These are phyloP conservation scores for Carnegiea gigantea DNA, from an alignment of 179 eudicot genomes.

Conservation along the genomic window DNA sequence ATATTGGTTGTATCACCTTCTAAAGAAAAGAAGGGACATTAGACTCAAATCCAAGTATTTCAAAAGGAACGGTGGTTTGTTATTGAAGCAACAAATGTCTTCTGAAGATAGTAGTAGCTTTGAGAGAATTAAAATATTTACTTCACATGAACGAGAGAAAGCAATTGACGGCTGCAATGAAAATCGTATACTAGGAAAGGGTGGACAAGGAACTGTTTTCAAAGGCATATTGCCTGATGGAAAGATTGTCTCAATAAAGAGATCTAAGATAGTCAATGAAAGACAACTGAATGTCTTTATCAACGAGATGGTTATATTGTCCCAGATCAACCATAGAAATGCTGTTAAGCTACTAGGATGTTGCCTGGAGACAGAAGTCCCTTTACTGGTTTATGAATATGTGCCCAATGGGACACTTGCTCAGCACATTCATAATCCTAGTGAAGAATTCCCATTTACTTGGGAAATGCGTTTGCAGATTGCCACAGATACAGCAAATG, in stretches of 20 bases:
- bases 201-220: conserved; percentile 40
- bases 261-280: neutral
- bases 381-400: conserved; percentile 41
- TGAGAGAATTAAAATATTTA: conserved; percentile 31
- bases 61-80: conserved; percentile 27
- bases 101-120: conserved; percentile 8
- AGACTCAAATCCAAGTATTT: conserved; percentile 13
- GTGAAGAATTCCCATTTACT: conserved; percentile 20
- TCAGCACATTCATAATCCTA: conserved; percentile 13
- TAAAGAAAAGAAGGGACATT: conserved; percentile 10
- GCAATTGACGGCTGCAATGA: conserved; percentile 38
- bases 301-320: conserved; percentile 40
- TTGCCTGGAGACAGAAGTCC: conserved; percentile 41
- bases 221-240: conserved; percentile 18
- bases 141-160: conserved; percentile 29
- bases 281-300: conserved; percentile 23
- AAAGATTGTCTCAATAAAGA: neutral
- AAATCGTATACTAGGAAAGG: conserved; percentile 42
- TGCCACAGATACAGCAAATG: conserved; percentile 20
- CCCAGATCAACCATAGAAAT: conserved; percentile 39
- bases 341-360: conserved; percentile 40
- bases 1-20: neutral
- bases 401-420: conserved; percentile 27
- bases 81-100: conserved; percentile 26
- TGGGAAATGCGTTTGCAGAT: conserved; percentile 27